A percentile compares a stretch with the other conserved stretches of the same genome.
phyloP scores from a whole-genome alignment of 1,284 basidiomycete genomes.

The Dichomitus squalens region DNA sequence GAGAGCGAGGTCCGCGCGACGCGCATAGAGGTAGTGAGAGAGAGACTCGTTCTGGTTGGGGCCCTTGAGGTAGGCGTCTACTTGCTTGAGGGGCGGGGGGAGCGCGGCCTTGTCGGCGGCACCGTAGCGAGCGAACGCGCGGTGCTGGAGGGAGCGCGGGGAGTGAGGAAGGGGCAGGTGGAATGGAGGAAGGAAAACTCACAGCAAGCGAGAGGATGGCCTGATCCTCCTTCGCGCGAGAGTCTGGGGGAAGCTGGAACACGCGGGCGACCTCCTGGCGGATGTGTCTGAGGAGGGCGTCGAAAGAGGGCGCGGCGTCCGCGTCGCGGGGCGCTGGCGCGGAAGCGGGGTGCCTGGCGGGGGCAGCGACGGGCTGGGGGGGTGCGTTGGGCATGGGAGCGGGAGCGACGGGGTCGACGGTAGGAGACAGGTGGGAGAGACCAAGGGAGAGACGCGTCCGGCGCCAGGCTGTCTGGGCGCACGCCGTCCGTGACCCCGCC shows the following conservation, averaged over 20 bases:
- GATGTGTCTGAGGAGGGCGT: conserved; percentile 18
- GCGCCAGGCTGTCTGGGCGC: conserved; percentile 15
- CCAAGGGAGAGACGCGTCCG: conserved; percentile 23
- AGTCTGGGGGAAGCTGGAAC: conserved; percentile 19
- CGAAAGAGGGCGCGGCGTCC: conserved; percentile 20
- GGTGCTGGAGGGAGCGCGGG: conserved; percentile 18
- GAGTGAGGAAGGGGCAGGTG: conserved; percentile 1
- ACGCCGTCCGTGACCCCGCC: conserved; percentile 15
- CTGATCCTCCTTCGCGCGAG: conserved; percentile 19
- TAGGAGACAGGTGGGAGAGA: conserved; percentile 19
- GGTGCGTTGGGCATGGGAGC: conserved; percentile 10
- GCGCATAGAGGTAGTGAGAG: conserved; percentile 20
- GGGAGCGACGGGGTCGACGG: conserved; percentile 10
- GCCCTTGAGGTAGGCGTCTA: conserved; percentile 21
- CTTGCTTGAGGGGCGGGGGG: conserved; percentile 23
- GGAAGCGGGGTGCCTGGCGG: conserved; percentile 1
- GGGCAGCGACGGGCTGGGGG: conserved; percentile 8
- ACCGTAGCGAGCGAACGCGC: conserved; percentile 19
- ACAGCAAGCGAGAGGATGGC: conserved; percentile 21
- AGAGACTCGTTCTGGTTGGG: conserved; percentile 20
- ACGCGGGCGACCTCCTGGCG: conserved; percentile 24
- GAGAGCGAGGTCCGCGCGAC: conserved; percentile 21
- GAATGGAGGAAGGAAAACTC: neutral
- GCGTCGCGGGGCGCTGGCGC: conserved; percentile 8
- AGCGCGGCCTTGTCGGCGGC: conserved; percentile 21